Base-by-base conservation (phyloP, 2,329 filamentous ascomycete genomes). In the Harringtonia aguacate region DNA sequence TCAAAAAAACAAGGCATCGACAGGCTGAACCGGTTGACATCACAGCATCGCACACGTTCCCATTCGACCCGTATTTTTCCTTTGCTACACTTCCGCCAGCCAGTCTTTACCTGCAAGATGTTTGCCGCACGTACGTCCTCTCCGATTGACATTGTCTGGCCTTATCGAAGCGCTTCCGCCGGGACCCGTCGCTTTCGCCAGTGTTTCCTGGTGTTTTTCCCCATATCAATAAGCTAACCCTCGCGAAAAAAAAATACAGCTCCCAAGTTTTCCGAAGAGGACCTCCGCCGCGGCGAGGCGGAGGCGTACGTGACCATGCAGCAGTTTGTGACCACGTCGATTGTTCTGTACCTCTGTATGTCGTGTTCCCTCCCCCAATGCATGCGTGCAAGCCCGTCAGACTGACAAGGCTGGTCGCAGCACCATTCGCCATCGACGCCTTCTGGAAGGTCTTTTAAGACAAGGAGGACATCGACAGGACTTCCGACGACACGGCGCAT, bases 341-440 rank as follows among this genome's bases (percentile, higher is more conserved):
- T 81, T 33, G 62, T 84, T 40, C 72, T 92, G 39, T 90, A 90
- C 60, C 66, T 92, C 48, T 86, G 86, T 92, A 77, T 46, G 83
- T 60, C 31, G 17, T n/a, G n/a, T n/a, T n/a, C n/a, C n/a, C n/a
- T n/a, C n/a, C n/a, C n/a, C n/a, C n/a, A n/a, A n/a, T n/a, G n/a
- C 17, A 15, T n/a, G 18, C n/a, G 8, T 18, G 10, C 24, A 27
- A 27, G 24, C 6, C 10, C 24, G 7, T 7, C 24, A 10, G 10
- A 10, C 24, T 27, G 24, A 27, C 18, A 12, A 36, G 18, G 10
- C 10, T 4, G 22, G n/a, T 4, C 18, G 20, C 43, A 79, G 76
- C 74, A 45, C 75, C 75, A 43, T 79, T 79, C 55, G 67, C 72
- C 51, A 65, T 79, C 55, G 72, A 79, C 48, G 68, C 54, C 39